phyloP scores from a whole-genome alignment of 331 rosid species.

The Pyracantha coccinea region DNA sequence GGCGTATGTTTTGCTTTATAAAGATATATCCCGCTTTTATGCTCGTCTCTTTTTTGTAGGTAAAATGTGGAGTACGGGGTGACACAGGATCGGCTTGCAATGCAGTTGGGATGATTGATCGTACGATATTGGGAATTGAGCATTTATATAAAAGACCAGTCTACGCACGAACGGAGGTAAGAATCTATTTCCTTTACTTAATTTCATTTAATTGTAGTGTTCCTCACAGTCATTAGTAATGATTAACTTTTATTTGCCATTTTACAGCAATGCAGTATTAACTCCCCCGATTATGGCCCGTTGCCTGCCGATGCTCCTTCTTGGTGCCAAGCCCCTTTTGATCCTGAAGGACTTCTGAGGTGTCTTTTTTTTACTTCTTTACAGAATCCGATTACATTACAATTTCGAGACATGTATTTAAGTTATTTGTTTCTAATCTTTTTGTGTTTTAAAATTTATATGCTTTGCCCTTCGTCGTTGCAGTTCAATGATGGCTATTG shows the following conservation, averaged over 20 bases:
- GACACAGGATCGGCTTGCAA: conserved; percentile 88
- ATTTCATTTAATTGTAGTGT: not conserved
- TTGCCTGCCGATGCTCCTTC: conserved; percentile 85
- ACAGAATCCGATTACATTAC: not conserved
- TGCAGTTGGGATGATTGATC: conserved; percentile 87
- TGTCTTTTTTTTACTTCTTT: not conserved
- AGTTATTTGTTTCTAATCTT: not conserved
- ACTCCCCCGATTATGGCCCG: conserved; percentile 81
- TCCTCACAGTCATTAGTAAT: not conserved
- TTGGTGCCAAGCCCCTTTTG: conserved; percentile 99
- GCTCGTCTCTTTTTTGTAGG: conserved; percentile 28
- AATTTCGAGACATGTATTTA: not conserved
- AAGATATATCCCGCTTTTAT: conserved; percentile 9
- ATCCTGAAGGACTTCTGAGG: conserved; percentile 97
- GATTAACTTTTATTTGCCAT: not conserved
- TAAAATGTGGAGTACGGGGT: conserved; percentile 81
- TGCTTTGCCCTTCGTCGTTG: conserved; percentile 12
- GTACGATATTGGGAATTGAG: conserved; percentile 60
- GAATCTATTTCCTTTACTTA: not conserved
- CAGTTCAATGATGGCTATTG: conserved; percentile 87
- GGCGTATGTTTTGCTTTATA: not conserved
- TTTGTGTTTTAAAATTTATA: not conserved
- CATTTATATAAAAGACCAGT: conserved; percentile 66
- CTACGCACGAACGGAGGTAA: conserved; percentile 66
- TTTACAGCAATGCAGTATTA: conserved; percentile 75